These are phyloP conservation scores for Primulina eburnea DNA, from an alignment of 257 asterid genomes.

Conservation along the genomic window DNA sequence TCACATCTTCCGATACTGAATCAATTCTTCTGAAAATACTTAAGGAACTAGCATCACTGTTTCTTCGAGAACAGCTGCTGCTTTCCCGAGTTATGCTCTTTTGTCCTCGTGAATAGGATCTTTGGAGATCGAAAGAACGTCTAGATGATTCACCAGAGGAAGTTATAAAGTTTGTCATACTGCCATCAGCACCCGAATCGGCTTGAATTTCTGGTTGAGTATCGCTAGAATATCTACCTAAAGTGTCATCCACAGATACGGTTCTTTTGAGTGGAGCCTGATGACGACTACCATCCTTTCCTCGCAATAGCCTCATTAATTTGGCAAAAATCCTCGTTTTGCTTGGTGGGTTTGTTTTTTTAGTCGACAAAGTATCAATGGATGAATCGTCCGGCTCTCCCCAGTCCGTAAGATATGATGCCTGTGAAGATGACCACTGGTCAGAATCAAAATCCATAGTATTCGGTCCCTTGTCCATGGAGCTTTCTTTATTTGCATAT, in stretches of 20 bases:
- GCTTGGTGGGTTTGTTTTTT: conserved; percentile 32
- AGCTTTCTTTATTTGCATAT: conserved; percentile 60
- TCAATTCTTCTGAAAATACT: conserved; percentile 39
- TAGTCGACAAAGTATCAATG: conserved; percentile 21
- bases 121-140: conserved; percentile 48
- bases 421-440: conserved; percentile 56
- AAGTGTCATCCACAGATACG: conserved; percentile 33
- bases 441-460: conserved; percentile 49
- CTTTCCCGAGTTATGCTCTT: conserved; percentile 35
- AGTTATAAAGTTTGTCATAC: conserved; percentile 31
- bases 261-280: conserved; percentile 26
- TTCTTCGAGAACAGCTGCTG: conserved; percentile 32
- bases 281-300: conserved; percentile 40
- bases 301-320: conserved; percentile 51
- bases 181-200: conserved; percentile 21
- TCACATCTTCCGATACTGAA: conserved; percentile 29
- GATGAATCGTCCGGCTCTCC: conserved; percentile 49
- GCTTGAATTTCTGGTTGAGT: conserved; percentile 25
- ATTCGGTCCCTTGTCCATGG: neutral
- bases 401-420: conserved; percentile 53
- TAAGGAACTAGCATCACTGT: conserved; percentile 43
- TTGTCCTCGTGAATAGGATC: conserved; percentile 39
- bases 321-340: conserved; percentile 53
- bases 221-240: conserved; percentile 27
- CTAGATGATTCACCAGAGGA: conserved; percentile 47